Base-by-base conservation (phyloP, 306 rosid species). In the Quillaja saponaria region DNA sequence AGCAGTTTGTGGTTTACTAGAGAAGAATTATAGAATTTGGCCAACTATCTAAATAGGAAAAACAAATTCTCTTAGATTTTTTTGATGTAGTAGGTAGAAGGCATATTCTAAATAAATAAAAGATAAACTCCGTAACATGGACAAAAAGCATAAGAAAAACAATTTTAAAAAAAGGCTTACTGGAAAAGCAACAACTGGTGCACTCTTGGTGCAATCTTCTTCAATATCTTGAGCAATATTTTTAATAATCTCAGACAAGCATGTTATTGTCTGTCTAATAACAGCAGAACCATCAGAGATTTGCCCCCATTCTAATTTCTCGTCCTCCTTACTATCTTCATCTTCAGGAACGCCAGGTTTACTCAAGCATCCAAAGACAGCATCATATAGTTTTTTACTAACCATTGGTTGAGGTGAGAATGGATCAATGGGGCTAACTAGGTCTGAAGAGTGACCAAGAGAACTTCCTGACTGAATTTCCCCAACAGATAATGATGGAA, bases 391-490 rank as follows among this genome's bases (percentile, higher is more conserved):
- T 67, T 71, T 91, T 80, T 78, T 82, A 78, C 90, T 83, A 42
- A 91, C 83, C 87, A 84, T 78, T 49, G 87, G 73, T 63, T 84
- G 88, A 9, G 84, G 75, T 33, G 87, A 85, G 83, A 78, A 68
- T 13, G 88, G 64, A 17, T 75, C 86, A 5, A 4, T 35, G 33
- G 89, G 82, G 75, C 76, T 77, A 55, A 68, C 42, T 49, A 64
- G 48, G 73, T 81, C 84, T 5, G 77, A 81, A 71, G 82, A 78
- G 77, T 56, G 67, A 69, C 64, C 64, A 65, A 42, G 55, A 66
- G 78, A 74, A 71, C 71, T 74, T 74, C 71, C 82, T 51, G 18
- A 63, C 21, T 41, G 63, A 79, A 54, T 60, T 73, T 64, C 78
- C 37, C 13, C 18, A 61, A 59, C 40, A 9, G 80, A 58, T 45